Percentiles rank a stretch among this genome's conserved stretches.
Evolutionary conservation across 129 eudicot genomes (phyloP).

Genomic region (Apium graveolens): DNA sequence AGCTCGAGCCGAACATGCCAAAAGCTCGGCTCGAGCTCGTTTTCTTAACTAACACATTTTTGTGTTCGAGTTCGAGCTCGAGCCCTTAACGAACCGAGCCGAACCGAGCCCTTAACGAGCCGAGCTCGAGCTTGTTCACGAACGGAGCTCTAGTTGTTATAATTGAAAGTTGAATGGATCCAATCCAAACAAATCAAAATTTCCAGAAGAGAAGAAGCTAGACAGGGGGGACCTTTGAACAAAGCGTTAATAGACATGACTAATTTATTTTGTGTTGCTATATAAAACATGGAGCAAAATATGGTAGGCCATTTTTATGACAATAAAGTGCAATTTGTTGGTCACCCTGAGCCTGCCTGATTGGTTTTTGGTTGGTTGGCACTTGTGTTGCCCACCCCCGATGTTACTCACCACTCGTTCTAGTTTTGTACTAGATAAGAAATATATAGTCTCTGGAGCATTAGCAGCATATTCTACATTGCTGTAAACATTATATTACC

Average conservation of each 20-base stretch:
- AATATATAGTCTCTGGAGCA: background rate
- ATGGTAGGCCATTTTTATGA: background rate
- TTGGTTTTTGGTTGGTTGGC: too few species aligned
- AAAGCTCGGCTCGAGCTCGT: too few species aligned
- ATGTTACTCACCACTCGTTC: constrained; percentile 6
- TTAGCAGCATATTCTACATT: background rate
- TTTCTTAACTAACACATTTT: too few species aligned
- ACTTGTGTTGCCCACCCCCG: background rate
- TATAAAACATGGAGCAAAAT: background rate
- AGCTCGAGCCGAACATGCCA: too few species aligned
- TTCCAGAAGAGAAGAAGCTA: background rate
- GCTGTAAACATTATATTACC: background rate
- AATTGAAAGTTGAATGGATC: background rate
- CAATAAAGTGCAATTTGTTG: background rate
- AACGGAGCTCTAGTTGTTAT: too few species aligned
- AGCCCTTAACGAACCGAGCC: too few species aligned
- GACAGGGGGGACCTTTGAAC: background rate
- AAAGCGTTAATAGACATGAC: too few species aligned
- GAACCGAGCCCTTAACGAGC: too few species aligned
- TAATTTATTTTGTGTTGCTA: background rate
- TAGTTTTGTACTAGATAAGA: background rate
- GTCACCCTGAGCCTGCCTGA: too few species aligned
- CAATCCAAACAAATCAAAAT: background rate
- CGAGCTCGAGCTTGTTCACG: too few species aligned
- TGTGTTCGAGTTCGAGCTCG: too few species aligned